Conservation (phyloP, 2,329 filamentous ascomycete genomes). For the Lizonia empirigonia region DNA sequence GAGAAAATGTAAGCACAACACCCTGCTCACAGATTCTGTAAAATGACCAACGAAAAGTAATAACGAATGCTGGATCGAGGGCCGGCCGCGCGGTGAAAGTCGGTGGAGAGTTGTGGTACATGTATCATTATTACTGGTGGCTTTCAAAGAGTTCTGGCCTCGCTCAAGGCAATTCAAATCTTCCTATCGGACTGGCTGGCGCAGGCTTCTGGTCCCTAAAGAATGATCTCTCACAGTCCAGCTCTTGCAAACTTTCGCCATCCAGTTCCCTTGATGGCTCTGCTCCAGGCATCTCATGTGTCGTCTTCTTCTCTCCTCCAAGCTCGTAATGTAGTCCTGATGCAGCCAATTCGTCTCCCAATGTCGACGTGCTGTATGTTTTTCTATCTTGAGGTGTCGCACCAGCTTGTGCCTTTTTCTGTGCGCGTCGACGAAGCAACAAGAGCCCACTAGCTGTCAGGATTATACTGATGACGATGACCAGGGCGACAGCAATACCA, state of each 20-base stretch:
- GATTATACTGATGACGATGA: slow-evolving; percentile 7
- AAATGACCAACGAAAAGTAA: too few relatives aligned
- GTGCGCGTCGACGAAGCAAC: slow-evolving; percentile 18
- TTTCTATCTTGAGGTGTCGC: slow-evolving; percentile 1
- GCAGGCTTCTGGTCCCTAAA: slow-evolving; percentile 14
- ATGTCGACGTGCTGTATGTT: slow-evolving; percentile 6
- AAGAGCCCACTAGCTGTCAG: slow-evolving; percentile 8
- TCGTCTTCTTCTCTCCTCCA: neutral
- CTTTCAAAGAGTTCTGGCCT: neutral
- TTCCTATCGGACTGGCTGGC: slow-evolving; percentile 6
- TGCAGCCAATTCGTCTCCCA: slow-evolving; percentile 20
- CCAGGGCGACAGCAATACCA: slow-evolving; percentile 16
- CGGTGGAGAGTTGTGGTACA: too few relatives aligned
- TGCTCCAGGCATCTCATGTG: slow-evolving; percentile 18
- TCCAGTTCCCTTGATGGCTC: neutral
- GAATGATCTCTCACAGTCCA: slow-evolving; percentile 5
- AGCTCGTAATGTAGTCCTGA: slow-evolving; percentile 16
- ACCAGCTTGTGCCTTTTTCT: slow-evolving; percentile 20
- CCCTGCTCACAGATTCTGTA: too few relatives aligned
- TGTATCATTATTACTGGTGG: neutral
- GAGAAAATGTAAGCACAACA: too few relatives aligned
- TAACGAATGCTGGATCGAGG: too few relatives aligned
- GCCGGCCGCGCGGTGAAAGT: too few relatives aligned
- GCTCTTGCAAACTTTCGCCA: slow-evolving; percentile 6
- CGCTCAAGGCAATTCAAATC: slow-evolving; percentile 10